These are phyloP conservation scores for Colletotrichum somersetense DNA, from an alignment of 2,329 filamentous ascomycete genomes.

Conservation along the genomic window DNA sequence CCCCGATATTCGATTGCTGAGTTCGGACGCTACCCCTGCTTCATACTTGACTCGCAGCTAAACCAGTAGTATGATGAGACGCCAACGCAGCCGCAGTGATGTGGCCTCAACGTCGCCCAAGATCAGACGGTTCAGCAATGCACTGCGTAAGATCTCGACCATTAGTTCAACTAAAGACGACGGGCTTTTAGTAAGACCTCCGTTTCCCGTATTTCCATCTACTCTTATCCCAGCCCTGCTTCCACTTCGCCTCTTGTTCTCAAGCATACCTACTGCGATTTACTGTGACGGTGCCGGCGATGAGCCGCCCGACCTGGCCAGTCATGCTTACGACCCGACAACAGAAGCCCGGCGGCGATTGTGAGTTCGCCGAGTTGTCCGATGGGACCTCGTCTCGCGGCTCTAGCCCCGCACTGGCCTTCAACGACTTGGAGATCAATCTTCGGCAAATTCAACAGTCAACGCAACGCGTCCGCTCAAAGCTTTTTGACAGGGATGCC, in stretches of 20 bases:
- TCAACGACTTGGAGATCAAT: constrained; percentile 50
- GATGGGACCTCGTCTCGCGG: constrained; percentile 39
- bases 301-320: background rate
- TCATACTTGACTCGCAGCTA: background rate
- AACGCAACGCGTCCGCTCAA: constrained; percentile 52
- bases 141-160: constrained; percentile 8
- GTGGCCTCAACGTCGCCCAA: constrained; percentile 9
- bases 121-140: constrained; percentile 14
- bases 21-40: constrained; percentile 3
- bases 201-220: background rate
- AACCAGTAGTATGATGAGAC: background rate
- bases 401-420: constrained; percentile 44
- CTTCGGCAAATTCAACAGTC: constrained; percentile 53
- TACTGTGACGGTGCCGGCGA: background rate
- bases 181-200: background rate
- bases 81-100: constrained; percentile 25
- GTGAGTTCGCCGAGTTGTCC: background rate
- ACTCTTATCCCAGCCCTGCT: too few relatives aligned
- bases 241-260: background rate
- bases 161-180: background rate
- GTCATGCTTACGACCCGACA: background rate
- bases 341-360: constrained; percentile 19
- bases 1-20: background rate
- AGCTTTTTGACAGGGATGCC: constrained; percentile 52
- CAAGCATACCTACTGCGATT: background rate